Conservation (phyloP, 805 yeast genomes). For the Yamadazyma tumulicola region DNA sequence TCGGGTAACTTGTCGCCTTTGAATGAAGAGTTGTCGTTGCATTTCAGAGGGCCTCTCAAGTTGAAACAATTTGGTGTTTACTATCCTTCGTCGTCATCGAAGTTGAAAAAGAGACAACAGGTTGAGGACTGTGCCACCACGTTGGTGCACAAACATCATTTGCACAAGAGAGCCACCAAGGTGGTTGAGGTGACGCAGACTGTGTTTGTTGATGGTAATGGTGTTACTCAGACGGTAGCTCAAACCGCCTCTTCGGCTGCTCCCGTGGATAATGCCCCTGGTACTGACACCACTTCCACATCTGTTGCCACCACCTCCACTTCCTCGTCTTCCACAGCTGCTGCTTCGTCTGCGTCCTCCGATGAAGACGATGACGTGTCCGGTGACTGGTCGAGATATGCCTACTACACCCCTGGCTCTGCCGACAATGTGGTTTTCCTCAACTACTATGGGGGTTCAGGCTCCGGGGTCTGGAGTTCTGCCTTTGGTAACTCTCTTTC, state of each 20-base stretch:
- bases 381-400: conserved; percentile 69
- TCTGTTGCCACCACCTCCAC: conserved; percentile 20
- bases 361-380: conserved; percentile 35
- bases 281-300: conserved; percentile 33
- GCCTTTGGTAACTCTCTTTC: conserved; percentile 92
- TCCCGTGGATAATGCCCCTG: conserved; percentile 19
- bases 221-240: conserved; percentile 32
- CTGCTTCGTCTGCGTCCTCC: conserved; percentile 36
- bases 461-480: conserved; percentile 85
- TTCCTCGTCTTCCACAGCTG: conserved; percentile 18
- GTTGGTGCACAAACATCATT: conserved; percentile 44
- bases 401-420: conserved; percentile 74
- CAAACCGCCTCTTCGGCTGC: conserved; percentile 20
- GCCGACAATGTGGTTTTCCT: conserved; percentile 73
- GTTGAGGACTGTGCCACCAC: conserved; percentile 47
- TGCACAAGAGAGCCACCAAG: conserved; percentile 60
- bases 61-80: conserved; percentile 87
- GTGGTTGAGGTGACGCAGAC: conserved; percentile 75
- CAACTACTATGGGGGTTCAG: conserved; percentile 85
- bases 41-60: conserved; percentile 85
- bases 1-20: conserved; percentile 75
- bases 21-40: conserved; percentile 83
- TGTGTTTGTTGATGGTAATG: conserved; percentile 62
- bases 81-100: conserved; percentile 51
- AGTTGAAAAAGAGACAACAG: conserved; percentile 39